Base-by-base conservation (phyloP, 2,329 filamentous ascomycete species). In the Chaetomium sp. region DNA sequence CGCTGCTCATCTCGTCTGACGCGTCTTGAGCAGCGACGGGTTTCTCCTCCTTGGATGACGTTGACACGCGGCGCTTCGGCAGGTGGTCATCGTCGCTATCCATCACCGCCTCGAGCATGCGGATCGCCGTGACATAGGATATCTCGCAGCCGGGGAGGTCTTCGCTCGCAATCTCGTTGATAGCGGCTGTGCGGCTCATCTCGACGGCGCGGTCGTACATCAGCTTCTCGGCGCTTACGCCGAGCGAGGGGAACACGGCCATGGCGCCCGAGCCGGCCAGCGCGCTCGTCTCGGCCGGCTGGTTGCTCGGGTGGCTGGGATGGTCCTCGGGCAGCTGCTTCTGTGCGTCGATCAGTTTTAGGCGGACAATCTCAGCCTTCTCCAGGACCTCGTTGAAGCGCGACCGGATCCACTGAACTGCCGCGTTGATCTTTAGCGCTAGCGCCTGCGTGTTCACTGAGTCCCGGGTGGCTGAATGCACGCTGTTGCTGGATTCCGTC, bases 201-300 rank as follows among this genome's bases (percentile, higher is more conserved):
- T 99, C 95, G 25, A 98, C 81, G 0, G 95, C 95, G 55, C 95
- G 91, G 71, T 99, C 95, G 75, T 97, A 99, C 93, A 99, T 97
- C 54, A 99, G 82, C 78, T 93, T 97, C 79, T 98, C 95, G 0
- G 95, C 95, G 25, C 93, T 97, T 63, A 97, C 88, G 1, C 94
- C 95, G 2, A 91, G 87, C 16, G 91, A 96, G 29, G 99, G 83
- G 56, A 90, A 86, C 29, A 97, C 92, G 60, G 91, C 90, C 66
- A 95, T 92, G 2, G 87, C 84, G 19, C 89, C 88, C 3, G 87
- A 85, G n/a, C 83, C 85, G 16, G 84, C 82, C 1, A 82, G 83
- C 3, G 85, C 80, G 38, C 82, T 80, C 2, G 84, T 85, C 23
- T 86, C 85, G 31, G 82, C 77, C 2, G 84, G 85, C 62, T 92